phyloP scores from a whole-genome alignment of 1,284 basidiomycete species.

The Phylloboletellus chloephorus region DNA sequence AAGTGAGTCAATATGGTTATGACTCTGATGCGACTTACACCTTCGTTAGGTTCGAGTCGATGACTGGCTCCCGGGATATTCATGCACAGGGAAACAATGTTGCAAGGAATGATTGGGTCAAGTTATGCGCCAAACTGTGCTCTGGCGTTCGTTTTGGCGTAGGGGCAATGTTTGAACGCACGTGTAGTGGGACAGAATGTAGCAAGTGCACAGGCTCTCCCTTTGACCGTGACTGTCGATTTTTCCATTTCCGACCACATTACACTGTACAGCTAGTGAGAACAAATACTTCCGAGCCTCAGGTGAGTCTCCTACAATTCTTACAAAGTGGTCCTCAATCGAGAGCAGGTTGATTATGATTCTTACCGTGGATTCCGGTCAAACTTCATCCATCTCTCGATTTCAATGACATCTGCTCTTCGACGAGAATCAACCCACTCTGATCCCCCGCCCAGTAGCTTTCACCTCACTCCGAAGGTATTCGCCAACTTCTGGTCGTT shows the following conservation, averaged over 20 bases:
- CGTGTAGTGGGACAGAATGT: conserved; percentile 73
- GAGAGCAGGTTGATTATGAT: conserved; percentile 51
- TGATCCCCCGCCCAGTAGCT: conserved; percentile 50
- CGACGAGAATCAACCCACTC: conserved; percentile 24
- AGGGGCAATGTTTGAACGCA: conserved; percentile 79
- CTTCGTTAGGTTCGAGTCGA: conserved; percentile 22
- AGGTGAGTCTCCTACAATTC: conserved; percentile 38
- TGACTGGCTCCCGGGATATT: conserved; percentile 7
- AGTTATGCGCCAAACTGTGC: conserved; percentile 76
- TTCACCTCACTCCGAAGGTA: conserved; percentile 84
- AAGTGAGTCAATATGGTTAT: conserved; percentile 43
- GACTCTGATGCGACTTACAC: conserved; percentile 2
- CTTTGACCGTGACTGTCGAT: conserved; percentile 76
- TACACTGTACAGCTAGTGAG: conserved; percentile 70
- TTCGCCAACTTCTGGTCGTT: conserved; percentile 93
- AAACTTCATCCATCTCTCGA: conserved; percentile 90
- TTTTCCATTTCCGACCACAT: conserved; percentile 82
- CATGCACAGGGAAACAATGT: conserved; percentile 18
- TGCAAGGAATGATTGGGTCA: conserved; percentile 35
- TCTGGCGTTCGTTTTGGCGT: conserved; percentile 92
- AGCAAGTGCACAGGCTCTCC: conserved; percentile 54
- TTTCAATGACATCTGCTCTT: conserved; percentile 73
- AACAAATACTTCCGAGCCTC: conserved; percentile 38
- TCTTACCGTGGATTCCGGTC: conserved; percentile 90
- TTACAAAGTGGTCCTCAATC: conserved; percentile 1